Evolutionary conservation across 768 basidiomycete species (phyloP), one percentile per base, ranked within the genome.

Genomic region (Xerocomellus chrysenteron): DNA sequence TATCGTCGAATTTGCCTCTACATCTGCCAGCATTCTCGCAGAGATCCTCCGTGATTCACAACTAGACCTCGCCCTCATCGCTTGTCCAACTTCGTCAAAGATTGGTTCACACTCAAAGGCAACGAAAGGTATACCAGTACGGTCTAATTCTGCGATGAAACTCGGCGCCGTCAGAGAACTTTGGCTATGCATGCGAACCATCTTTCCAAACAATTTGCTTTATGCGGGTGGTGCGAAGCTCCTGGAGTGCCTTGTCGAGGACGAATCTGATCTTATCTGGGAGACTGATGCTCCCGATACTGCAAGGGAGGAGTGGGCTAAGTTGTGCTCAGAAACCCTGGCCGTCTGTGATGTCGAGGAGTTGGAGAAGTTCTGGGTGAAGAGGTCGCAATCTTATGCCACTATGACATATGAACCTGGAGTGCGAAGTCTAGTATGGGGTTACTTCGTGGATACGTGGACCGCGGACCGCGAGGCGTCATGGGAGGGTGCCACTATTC

Each of bases 221-320:
- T 68, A 70, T 9, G 67, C 67, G 10, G 78, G 80, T 1, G 82
- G 77, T 1, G 74, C 78, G 56, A 71, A 67, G 30, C 62, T 92
- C 2, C 69, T 87, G 7, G 70, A 62, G 8, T 77, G 73, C 61
- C 74, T 92, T 21, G 68, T 82, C 62, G 69, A 77, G 52, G 75
- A 75, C 40, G 82, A 83, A 52, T 67, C 73, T 16, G 73, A 76
- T 32, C 74, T 84, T 12, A 68, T 80, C 32, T 72, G 69, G 56
- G 75, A 78, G 47, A 73, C 78, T 19, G 77, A 78, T 40, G 65
- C 72, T 17, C 71, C 74, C 2, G 75, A 80, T 37, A 71, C 76
- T 32, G 78, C 83, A 12, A 76, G 80, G 47, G 70, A 67, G 17
- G 75, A 80, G 39, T 92, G 90, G 90, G 79, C 82, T 2, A 71